These are phyloP conservation scores for Chaetomiaceae sp. DNA, from an alignment of 2,329 filamentous ascomycete genomes.

Conservation along the genomic window DNA sequence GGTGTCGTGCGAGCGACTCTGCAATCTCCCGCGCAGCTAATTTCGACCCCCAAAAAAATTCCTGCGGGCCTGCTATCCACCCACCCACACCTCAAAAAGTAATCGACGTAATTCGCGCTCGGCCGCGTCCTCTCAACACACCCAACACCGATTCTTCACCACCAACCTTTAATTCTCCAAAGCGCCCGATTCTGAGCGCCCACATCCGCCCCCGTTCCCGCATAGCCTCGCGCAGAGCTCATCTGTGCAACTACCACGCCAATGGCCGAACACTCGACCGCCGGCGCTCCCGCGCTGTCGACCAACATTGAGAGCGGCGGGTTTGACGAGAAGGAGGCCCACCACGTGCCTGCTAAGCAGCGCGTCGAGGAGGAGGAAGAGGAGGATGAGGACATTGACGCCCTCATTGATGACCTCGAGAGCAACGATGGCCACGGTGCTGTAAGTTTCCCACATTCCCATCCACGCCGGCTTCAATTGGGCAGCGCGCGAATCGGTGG, in stretches of 20 bases:
- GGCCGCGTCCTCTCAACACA: constrained; percentile 7
- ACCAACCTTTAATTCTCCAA: constrained; percentile 10
- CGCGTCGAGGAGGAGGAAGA: constrained; percentile 59
- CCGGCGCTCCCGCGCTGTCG: constrained; percentile 49
- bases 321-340: constrained; percentile 58
- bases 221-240: constrained; percentile 28
- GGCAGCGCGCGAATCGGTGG: neutral
- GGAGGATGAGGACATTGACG: constrained; percentile 79
- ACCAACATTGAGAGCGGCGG: constrained; percentile 61
- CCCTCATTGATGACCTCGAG: constrained; percentile 82
- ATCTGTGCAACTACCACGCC: constrained; percentile 28
- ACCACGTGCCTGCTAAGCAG: constrained; percentile 33
- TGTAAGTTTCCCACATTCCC: constrained; percentile 15
- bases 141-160: constrained; percentile 22
- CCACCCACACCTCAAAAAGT: neutral
- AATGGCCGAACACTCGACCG: constrained; percentile 49
- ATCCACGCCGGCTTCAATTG: neutral
- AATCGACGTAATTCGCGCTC: constrained; percentile 9
- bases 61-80: neutral
- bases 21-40: constrained; percentile 9
- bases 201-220: constrained; percentile 9
- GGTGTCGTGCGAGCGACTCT: neutral
- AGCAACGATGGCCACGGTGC: constrained; percentile 68
- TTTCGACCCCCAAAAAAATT: constrained; percentile 1
- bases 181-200: constrained; percentile 15